Base-by-base conservation (phyloP, 371 early-diverging fungal species). In the Dentiscutata heterogama region DNA sequence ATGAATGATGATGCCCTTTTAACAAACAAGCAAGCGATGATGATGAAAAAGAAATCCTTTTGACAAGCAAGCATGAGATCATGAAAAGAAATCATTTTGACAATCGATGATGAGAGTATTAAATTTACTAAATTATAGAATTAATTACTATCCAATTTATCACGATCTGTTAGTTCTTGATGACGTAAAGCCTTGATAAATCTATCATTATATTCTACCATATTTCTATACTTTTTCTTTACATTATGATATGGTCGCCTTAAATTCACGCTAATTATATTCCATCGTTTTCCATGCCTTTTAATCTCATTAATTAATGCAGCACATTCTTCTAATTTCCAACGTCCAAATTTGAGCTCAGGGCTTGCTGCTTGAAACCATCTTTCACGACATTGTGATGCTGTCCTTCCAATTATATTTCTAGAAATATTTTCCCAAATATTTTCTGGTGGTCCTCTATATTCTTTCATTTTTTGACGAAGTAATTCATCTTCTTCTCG, bases 301-400 rank as follows among this genome's bases (percentile, higher is more conserved):
- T 56, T 56, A 20, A 56, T n/a, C n/a, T 14, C 56, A 56, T 20
- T 14, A 56, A 56, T 56, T 56, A 56, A 56, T 56, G 14, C 56
- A 20, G 16, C 14, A 56, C n/a, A n/a, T 56, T 56, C 56, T 20
- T 56, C 20, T 14, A 20, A 20, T 56, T 56, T 56, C 56, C 56
- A 56, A 56, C 56, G 14, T 56, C n/a, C n/a, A 56, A 56, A n/a
- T 11, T 56, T 56, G 14, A 56, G 14, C n/a, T 56, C 56, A 35
- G 35, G 35, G 35, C 35, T 35, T 56, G n/a, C 5, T 56, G 14
- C 56, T 4, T 56, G 11, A 56, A 35, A 35, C 35, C 56, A n/a
- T 68, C 39, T 68, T n/a, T 68, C 39, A 18, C 70, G 31, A 42
- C 70, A 68, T 68, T 68, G 39, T 18, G n/a, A 39, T 20, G 70